phyloP scores from a whole-genome alignment of 2,329 filamentous ascomycete species.

The Dothideomycetes sp. region DNA sequence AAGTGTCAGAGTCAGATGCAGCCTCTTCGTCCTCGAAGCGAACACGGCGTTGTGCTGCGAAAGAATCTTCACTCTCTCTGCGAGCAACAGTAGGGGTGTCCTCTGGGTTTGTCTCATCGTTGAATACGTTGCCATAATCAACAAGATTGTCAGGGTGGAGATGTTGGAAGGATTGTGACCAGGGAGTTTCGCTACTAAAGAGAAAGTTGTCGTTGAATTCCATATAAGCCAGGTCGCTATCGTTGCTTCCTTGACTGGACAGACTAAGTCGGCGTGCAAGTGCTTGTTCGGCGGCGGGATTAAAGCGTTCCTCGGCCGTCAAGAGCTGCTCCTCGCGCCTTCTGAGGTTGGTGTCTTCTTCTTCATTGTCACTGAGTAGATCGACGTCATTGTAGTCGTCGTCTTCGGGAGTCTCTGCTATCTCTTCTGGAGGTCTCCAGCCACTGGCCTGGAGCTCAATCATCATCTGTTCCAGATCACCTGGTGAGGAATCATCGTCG shows the following conservation, averaged over 20 bases:
- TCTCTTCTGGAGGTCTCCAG: constrained; percentile 13
- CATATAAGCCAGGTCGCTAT: constrained; percentile 10
- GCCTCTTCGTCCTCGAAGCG: constrained; percentile 22
- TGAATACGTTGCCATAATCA: constrained; percentile 5
- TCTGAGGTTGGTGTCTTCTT: constrained; percentile 13
- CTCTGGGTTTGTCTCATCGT: constrained; percentile 1
- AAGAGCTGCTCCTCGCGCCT: constrained; percentile 12
- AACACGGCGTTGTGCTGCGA: constrained; percentile 20
- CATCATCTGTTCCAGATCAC: constrained; percentile 15
- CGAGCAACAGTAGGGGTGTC: not conserved
- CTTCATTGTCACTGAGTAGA: constrained; percentile 19
- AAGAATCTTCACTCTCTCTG: constrained; percentile 14
- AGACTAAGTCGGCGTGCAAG: constrained; percentile 15
- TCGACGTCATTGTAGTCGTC: constrained; percentile 21
- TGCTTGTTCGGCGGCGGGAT: constrained; percentile 9
- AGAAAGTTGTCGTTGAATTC: constrained; percentile 9
- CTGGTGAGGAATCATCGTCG: constrained; percentile 11
- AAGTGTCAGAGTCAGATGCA: constrained; percentile 16
- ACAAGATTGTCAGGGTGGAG: constrained; percentile 6
- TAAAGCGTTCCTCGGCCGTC: constrained; percentile 13
- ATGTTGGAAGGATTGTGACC: constrained; percentile 3
- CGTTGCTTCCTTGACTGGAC: constrained; percentile 14
- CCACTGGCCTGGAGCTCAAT: constrained; percentile 13
- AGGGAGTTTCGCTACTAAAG: constrained; percentile 2
- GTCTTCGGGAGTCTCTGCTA: constrained; percentile 11